These are phyloP conservation scores for Aspergillus sp. DNA, from an alignment of 2,329 filamentous ascomycete genomes.

Conservation along the genomic window DNA sequence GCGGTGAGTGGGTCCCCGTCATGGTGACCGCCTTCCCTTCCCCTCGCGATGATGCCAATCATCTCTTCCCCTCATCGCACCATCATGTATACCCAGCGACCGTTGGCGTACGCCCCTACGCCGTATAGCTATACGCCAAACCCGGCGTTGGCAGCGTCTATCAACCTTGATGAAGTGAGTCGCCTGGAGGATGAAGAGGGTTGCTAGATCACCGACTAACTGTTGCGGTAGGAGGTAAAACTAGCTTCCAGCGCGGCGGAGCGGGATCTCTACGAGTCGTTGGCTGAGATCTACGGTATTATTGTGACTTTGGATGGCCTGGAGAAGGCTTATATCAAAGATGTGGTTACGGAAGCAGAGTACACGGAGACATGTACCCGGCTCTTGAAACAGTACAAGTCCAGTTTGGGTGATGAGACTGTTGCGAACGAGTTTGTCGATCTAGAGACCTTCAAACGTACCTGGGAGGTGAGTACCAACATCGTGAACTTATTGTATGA, in stretches of 20 bases:
- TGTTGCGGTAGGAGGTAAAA: slow-evolving; percentile 75
- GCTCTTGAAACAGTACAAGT: slow-evolving; percentile 94
- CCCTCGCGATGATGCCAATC: slow-evolving; percentile 8
- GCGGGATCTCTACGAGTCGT: slow-evolving; percentile 89
- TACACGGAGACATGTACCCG: slow-evolving; percentile 97
- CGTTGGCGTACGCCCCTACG: slow-evolving; percentile 81
- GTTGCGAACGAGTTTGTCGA: slow-evolving; percentile 88
- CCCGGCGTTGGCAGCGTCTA: slow-evolving; percentile 77
- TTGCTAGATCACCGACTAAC: slow-evolving; percentile 24
- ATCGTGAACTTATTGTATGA: neutral
- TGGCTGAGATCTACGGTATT: slow-evolving; percentile 97
- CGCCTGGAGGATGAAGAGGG: neutral
- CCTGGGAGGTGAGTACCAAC: slow-evolving; percentile 75
- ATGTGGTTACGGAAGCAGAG: slow-evolving; percentile 85
- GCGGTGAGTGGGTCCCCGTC: slow-evolving; percentile 22
- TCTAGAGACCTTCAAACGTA: slow-evolving; percentile 84
- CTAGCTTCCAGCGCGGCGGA: slow-evolving; percentile 83
- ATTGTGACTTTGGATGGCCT: slow-evolving; percentile 93
- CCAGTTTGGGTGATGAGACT: slow-evolving; percentile 83
- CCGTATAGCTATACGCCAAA: slow-evolving; percentile 91
- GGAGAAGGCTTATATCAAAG: slow-evolving; percentile 94
- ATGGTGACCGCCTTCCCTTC: slow-evolving; percentile 30
- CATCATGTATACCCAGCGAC: slow-evolving; percentile 51
- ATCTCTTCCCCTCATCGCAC: slow-evolving; percentile 3
- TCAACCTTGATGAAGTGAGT: slow-evolving; percentile 85